Conservation (phyloP, 257 asterid species). For the Jasminum sambac region DNA sequence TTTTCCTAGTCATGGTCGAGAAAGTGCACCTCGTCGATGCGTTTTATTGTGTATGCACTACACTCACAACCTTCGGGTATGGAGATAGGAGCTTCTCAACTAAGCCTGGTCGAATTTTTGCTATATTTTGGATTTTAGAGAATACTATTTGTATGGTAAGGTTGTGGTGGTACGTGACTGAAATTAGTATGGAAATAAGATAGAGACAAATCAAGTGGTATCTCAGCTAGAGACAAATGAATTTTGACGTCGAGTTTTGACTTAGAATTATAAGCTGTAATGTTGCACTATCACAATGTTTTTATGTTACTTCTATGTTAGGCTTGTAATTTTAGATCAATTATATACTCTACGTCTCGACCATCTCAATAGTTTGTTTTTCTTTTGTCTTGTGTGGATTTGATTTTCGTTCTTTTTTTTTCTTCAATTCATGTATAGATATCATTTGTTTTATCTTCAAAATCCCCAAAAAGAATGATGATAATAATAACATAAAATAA, state of each 20-base stretch:
- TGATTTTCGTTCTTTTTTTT: too few species aligned
- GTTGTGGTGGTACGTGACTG: constrained; percentile 62
- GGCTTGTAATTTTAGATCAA: too few species aligned
- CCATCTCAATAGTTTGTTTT: too few species aligned
- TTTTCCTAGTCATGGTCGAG: constrained; percentile 59
- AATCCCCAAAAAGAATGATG: too few species aligned
- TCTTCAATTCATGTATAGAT: too few species aligned
- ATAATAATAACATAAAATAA: too few species aligned
- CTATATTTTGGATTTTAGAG: constrained; percentile 76
- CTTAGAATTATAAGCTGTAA: constrained; percentile 46
- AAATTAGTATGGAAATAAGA: constrained; percentile 63
- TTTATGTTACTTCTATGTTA: too few species aligned
- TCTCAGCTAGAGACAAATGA: constrained; percentile 57
- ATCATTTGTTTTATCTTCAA: too few species aligned
- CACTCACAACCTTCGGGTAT: constrained; percentile 83
- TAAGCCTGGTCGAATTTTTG: constrained; percentile 72
- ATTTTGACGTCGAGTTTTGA: constrained; percentile 74
- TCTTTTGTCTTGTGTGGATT: too few species aligned
- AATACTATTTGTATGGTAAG: constrained; percentile 75
- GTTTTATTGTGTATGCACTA: constrained; percentile 75
- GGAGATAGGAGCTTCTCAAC: constrained; percentile 92
- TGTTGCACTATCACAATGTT: neutral
- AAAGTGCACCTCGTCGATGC: constrained; percentile 63
- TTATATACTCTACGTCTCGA: too few species aligned
- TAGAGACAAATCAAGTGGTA: constrained; percentile 55